Conservation (phyloP, 768 basidiomycete genomes). For the Serendipita sp. region DNA sequence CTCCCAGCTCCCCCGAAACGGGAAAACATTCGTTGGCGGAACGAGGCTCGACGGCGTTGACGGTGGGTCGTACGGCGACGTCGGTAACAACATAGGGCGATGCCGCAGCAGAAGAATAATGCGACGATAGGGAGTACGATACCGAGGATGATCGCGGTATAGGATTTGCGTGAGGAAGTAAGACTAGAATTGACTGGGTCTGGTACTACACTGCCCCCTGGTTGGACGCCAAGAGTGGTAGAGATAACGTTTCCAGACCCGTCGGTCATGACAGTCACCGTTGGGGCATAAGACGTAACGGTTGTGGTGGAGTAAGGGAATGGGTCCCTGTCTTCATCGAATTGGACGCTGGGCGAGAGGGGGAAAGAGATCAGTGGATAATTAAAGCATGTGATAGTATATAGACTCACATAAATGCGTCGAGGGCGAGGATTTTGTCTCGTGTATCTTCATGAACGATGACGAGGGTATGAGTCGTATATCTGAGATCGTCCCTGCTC, state of each 20-base stretch:
- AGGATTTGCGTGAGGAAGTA: background rate
- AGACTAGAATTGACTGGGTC: background rate
- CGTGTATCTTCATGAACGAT: background rate
- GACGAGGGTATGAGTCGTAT: slow-evolving; percentile 1
- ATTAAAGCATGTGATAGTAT: no score
- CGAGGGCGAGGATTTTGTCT: background rate
- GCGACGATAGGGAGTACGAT: background rate
- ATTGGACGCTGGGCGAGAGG: background rate
- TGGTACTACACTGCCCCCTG: background rate
- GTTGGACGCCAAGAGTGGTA: background rate
- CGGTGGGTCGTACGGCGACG: background rate
- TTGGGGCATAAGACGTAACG: background rate
- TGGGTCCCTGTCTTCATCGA: background rate
- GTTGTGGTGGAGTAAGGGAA: background rate
- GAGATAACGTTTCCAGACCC: background rate
- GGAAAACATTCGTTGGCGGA: background rate
- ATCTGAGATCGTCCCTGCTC: background rate
- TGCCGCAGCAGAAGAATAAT: background rate
- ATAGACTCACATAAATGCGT: background rate
- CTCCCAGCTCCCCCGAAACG: background rate
- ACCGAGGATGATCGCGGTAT: background rate
- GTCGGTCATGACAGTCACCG: background rate
- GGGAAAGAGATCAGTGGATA: background rate
- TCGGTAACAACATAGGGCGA: background rate
- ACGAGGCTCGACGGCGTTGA: background rate